Conservation (phyloP, 192 early-diverging fungal genomes). For the Coemansia sp. region DNA sequence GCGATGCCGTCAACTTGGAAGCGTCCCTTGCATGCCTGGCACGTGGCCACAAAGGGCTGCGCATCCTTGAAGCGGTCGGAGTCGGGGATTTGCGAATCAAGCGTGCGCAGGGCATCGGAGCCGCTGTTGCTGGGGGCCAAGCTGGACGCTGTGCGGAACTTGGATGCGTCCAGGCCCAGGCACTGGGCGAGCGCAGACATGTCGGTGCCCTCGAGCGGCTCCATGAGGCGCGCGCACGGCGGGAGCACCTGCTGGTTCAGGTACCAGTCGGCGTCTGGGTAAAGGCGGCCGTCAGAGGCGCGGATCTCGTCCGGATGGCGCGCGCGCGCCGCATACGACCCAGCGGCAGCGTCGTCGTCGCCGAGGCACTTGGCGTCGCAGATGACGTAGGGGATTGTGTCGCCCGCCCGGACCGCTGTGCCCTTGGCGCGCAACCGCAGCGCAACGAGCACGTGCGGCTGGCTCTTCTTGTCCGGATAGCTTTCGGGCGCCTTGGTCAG, state of each 20-base stretch:
- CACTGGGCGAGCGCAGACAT: conserved; percentile 72
- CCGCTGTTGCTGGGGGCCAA: conserved; percentile 7
- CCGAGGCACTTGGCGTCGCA: conserved; percentile 56
- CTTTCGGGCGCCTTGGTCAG: conserved; percentile 89
- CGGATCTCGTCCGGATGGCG: conserved; percentile 82
- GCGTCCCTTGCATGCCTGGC: conserved; percentile 58
- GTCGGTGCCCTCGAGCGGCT: conserved; percentile 84
- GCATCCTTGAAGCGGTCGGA: conserved; percentile 61
- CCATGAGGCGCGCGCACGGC: conserved; percentile 77
- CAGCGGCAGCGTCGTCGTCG: neutral
- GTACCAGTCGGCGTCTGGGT: conserved; percentile 88
- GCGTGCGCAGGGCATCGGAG: conserved; percentile 63
- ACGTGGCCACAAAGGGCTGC: conserved; percentile 60
- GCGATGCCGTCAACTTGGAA: conserved; percentile 45
- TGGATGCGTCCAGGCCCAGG: conserved; percentile 75
- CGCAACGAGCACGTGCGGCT: conserved; percentile 96
- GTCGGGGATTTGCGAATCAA: conserved; percentile 75
- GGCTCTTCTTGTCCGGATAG: conserved; percentile 82
- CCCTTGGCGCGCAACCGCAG: conserved; percentile 74
- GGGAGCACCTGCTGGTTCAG: conserved; percentile 89
- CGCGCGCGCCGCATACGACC: conserved; percentile 69
- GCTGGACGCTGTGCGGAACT: conserved; percentile 52
- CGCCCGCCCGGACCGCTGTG: conserved; percentile 68
- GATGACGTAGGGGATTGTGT: conserved; percentile 92
- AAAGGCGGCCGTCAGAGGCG: conserved; percentile 44